Evolutionary conservation across 768 basidiomycete species (phyloP).

Genomic region (Holtermannia corniformis): DNA sequence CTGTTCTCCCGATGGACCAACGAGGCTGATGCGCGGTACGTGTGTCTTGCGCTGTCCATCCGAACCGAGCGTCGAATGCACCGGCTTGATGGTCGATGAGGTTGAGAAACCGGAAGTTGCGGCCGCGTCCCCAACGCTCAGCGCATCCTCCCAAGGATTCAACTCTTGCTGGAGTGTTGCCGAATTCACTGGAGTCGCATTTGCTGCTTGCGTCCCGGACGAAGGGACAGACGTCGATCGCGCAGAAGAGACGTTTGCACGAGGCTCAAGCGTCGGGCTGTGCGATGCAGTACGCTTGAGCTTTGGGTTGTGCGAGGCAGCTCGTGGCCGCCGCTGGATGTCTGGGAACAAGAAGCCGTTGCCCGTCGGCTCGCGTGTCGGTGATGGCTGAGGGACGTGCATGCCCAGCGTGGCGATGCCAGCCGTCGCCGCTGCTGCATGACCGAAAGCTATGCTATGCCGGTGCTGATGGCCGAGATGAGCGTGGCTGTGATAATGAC

Average conservation of each 20-base stretch:
- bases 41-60: conserved; percentile 4
- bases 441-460: not conserved
- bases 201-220: not conserved
- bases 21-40: conserved; percentile 27
- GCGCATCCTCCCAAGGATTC: conserved; percentile 29
- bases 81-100: conserved; percentile 9
- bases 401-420: not conserved
- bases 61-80: not conserved
- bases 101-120: conserved; percentile 5
- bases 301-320: not conserved
- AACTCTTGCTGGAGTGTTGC: conserved; percentile 5
- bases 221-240: no score
- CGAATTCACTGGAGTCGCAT: not conserved
- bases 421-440: not conserved
- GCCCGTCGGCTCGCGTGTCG: not conserved
- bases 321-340: not conserved
- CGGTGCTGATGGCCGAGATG: not conserved
- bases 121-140: conserved; percentile 9
- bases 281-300: not conserved
- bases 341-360: not conserved
- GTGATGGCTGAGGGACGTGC: not conserved
- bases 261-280: no score
- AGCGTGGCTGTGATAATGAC: conserved; percentile 6
- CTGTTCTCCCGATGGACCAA: conserved; percentile 46
- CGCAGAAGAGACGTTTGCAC: not conserved